phyloP scores from a whole-genome alignment of 2,329 filamentous ascomycete species.

The Zymoseptoria crescenta region DNA sequence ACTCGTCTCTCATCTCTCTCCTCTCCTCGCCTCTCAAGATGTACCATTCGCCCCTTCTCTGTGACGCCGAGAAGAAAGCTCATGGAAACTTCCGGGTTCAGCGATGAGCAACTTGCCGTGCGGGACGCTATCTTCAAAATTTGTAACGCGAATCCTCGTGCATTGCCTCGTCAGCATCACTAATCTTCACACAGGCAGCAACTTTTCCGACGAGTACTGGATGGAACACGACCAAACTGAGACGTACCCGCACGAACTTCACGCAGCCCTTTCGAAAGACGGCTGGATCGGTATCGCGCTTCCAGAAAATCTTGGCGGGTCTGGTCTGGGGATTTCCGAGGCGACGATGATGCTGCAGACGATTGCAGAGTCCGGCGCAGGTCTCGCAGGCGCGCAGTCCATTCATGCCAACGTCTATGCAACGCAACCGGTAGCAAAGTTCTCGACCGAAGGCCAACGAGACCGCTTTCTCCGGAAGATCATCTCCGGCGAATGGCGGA shows the following conservation, averaged over 20 bases:
- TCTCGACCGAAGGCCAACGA: conserved; percentile 59
- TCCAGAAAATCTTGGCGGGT: conserved; percentile 65
- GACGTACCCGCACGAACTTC: conserved; percentile 66
- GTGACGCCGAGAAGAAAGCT: conserved; percentile 33
- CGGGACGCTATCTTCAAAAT: conserved; percentile 61
- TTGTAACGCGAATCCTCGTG: conserved; percentile 35
- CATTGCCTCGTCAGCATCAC: neutral
- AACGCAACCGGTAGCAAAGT: conserved; percentile 66
- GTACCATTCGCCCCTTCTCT: conserved; percentile 27
- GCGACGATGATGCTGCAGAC: conserved; percentile 85
- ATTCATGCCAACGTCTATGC: conserved; percentile 62
- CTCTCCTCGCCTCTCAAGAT: conserved; percentile 8
- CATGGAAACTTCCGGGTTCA: conserved; percentile 68
- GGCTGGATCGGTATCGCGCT: conserved; percentile 78
- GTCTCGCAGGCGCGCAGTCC: conserved; percentile 60
- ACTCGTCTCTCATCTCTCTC: conserved; percentile 7
- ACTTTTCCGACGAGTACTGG: conserved; percentile 72
- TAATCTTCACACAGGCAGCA: conserved; percentile 28
- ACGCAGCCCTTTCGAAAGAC: conserved; percentile 61
- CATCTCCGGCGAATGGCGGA: conserved; percentile 62
- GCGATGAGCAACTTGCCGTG: conserved; percentile 63
- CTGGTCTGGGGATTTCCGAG: conserved; percentile 69
- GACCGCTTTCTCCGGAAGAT: conserved; percentile 59
- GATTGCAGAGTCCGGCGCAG: conserved; percentile 54
- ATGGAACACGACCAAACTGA: conserved; percentile 62